Evolutionary conservation across 2,329 filamentous ascomycete genomes (phyloP), one percentile per base, ranked within the genome.

Genomic region (Alternaria dauci): DNA sequence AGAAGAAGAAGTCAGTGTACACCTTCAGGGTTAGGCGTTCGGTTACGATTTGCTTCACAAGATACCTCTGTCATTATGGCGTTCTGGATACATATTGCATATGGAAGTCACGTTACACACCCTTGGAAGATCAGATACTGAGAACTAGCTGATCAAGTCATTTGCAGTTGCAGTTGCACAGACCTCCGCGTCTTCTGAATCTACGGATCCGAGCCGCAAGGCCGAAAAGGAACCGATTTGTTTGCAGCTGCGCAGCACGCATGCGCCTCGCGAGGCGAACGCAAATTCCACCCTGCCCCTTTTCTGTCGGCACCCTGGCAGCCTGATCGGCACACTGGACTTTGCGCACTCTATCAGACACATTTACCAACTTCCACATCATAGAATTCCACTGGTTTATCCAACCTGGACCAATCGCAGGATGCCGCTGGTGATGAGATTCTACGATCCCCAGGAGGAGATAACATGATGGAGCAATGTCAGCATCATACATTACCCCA

Each of bases 11-110:
- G 38, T n/a, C 30, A 2, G 12, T 14, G 16, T n/a, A 1, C 14
- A 5, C 8, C 14, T 23, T 7, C 18, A 16, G 28, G 30, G 9
- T 3, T 12, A 20, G 39, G 58, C 14, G 52, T 52, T 46, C 8
- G 23, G 20, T 58, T 4, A 44, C 46, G 58, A 36, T 14, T 39
- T 57, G 57, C 30, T 59, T 55, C 44, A 18, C 46, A 32, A 59
- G 55, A 63, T 61, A 66, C 59, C 60, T 61, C 18, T 42, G 41
- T 51, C 12, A 11, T 54, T 52, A 43, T 32, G 55, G 58, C 46
- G 54, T 63, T 34, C 1, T 52, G 8, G 47, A 25, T 25, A 18
- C 8, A 25, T 41, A 12, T 23, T 32, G 16, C 36, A 4, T 8
- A 41, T 8, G 39, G 41, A 12, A 23, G 25, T 23, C 12, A 46